Percentiles rank a stretch among this genome's conserved stretches.
Evolutionary conservation across 352 stramenopile genomes (phyloP).

Genomic region (Phytophthora multivora): DNA sequence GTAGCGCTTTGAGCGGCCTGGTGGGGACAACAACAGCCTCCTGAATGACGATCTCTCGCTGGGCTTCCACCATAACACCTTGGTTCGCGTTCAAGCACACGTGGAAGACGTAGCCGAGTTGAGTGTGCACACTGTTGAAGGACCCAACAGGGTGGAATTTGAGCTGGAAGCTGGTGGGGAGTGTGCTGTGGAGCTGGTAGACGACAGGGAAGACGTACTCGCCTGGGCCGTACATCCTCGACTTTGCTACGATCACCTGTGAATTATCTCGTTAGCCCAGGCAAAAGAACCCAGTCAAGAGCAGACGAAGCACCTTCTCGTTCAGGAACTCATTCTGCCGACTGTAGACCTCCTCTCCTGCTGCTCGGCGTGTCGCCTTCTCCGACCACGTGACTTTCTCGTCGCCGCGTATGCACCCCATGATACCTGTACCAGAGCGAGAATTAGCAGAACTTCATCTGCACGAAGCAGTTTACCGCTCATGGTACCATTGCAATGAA

Average conservation of each 20-base stretch:
- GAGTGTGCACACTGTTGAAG: slow-evolving; percentile 10
- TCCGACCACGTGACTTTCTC: slow-evolving; percentile 19
- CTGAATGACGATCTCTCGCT: slow-evolving; percentile 13
- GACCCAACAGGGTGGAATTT: slow-evolving; percentile 4
- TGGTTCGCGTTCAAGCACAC: slow-evolving; percentile 11
- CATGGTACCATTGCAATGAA: slow-evolving; percentile 22
- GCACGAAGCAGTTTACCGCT: neutral
- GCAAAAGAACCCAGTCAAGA: no score
- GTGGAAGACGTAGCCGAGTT: slow-evolving; percentile 19
- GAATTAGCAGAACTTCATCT: neutral
- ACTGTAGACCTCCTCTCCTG: slow-evolving; percentile 5
- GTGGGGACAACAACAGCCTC: neutral
- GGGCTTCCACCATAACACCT: slow-evolving; percentile 6
- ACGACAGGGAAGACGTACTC: slow-evolving; percentile 25
- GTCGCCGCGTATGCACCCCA: slow-evolving; percentile 6
- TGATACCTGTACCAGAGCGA: neutral
- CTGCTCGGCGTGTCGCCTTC: slow-evolving; percentile 2
- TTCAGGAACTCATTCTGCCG: slow-evolving; percentile 23
- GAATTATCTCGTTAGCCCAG: neutral
- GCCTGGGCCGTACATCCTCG: slow-evolving; percentile 18
- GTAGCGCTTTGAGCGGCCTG: neutral
- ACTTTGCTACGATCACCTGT: slow-evolving; percentile 18
- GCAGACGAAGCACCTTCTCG: slow-evolving; percentile 9
- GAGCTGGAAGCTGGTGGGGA: slow-evolving; percentile 17
- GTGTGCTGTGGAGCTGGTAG: slow-evolving; percentile 19